Conservation (phyloP, 306 rosid genomes). For the Fagus crenata region DNA sequence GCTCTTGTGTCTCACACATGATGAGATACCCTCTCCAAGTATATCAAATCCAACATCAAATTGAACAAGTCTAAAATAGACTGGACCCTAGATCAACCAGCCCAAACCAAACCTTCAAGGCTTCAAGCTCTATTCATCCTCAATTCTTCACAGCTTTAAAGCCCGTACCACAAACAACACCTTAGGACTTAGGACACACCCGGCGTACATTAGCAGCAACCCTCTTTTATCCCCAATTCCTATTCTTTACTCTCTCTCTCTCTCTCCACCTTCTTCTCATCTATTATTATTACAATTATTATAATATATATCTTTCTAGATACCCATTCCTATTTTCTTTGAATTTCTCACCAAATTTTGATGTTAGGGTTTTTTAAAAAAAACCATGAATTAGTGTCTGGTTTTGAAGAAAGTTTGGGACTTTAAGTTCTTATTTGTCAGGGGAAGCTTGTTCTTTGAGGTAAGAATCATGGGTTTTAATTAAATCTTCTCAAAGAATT, state of each 20-base stretch:
- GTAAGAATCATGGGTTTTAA: slow-evolving; percentile 31
- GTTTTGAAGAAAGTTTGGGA: neutral
- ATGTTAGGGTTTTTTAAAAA: neutral
- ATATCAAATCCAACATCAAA: too few relatives aligned
- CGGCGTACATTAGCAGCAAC: slow-evolving; percentile 30
- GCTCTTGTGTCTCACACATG: too few relatives aligned
- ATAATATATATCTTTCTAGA: neutral
- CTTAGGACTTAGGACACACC: neutral
- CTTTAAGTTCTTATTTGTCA: slow-evolving; percentile 10
- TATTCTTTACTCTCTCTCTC: neutral
- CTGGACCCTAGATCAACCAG: neutral
- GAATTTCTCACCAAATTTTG: slow-evolving; percentile 7
- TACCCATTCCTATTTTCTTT: slow-evolving; percentile 9
- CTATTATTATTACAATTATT: neutral
- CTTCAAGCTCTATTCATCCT: neutral
- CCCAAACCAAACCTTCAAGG: neutral
- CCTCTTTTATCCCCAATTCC: slow-evolving; percentile 24
- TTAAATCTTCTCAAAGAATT: slow-evolving; percentile 14
- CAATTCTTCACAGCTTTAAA: neutral
- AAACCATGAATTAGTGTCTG: neutral
- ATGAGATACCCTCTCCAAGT: too few relatives aligned
- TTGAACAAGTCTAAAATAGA: neutral
- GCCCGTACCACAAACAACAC: too few relatives aligned
- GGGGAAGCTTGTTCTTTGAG: slow-evolving; percentile 8
- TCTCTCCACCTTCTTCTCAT: neutral